phyloP scores from a whole-genome alignment of 1,284 basidiomycete species.

The Thelephora terrestris region DNA sequence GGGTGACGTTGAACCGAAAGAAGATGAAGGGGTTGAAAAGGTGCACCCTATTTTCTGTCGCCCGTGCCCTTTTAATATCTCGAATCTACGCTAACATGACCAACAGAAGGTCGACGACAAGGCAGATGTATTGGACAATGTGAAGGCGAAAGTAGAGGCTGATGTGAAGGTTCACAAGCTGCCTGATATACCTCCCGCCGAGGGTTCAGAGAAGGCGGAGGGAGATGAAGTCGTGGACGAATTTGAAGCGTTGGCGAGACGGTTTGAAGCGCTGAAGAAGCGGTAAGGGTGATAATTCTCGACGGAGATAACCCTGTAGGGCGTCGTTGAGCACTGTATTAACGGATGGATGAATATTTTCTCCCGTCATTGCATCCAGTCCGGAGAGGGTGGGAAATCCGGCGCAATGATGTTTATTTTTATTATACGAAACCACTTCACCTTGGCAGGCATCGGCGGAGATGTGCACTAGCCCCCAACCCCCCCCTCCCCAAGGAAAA shows the following conservation, averaged over 20 bases:
- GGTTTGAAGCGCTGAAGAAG: conserved; percentile 77
- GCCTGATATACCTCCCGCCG: conserved; percentile 37
- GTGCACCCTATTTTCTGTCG: conserved; percentile 17
- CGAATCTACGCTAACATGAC: neutral
- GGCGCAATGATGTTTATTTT: too few relatives aligned
- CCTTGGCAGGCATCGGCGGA: neutral
- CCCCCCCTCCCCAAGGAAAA: neutral
- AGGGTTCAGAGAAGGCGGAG: conserved; percentile 24
- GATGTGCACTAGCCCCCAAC: neutral
- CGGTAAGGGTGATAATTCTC: conserved; percentile 27
- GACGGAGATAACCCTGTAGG: conserved; percentile 1
- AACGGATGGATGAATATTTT: neutral
- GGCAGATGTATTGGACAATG: neutral
- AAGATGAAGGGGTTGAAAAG: conserved; percentile 24
- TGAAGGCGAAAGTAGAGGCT: conserved; percentile 7
- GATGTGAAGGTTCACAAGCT: conserved; percentile 28
- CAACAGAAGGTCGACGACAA: neutral
- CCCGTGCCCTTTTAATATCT: neutral
- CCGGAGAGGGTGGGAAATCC: too few relatives aligned
- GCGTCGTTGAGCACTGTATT: too few relatives aligned
- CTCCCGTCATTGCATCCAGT: neutral
- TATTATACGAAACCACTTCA: too few relatives aligned
- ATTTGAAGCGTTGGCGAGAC: conserved; percentile 57
- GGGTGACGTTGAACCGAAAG: conserved; percentile 19
- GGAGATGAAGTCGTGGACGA: conserved; percentile 36